phyloP scores from a whole-genome alignment of 257 asterid genomes.

The Dorcoceras hygrometricum region DNA sequence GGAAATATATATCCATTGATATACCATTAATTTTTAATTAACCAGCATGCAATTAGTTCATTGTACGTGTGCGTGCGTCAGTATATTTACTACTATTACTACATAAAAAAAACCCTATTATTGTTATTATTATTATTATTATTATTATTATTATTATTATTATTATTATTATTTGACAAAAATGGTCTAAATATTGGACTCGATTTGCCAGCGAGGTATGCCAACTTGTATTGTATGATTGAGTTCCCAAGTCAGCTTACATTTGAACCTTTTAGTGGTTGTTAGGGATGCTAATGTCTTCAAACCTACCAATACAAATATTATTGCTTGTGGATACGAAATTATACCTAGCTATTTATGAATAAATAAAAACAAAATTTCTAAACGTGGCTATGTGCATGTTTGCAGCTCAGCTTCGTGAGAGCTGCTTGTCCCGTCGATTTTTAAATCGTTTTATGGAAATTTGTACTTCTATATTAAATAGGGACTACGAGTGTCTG shows the following conservation, averaged over 20 bases:
- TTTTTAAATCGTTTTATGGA: no score
- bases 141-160: no score
- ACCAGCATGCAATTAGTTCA: neutral
- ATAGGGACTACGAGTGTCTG: no score
- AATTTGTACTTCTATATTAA: neutral
- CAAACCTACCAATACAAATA: constrained; percentile 3
- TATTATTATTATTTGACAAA: no score
- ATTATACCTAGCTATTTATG: no score
- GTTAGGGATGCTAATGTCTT: neutral
- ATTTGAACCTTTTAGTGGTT: neutral
- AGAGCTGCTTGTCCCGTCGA: neutral
- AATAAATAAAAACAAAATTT: neutral
- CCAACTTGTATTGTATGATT: neutral
- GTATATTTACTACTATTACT: no score
- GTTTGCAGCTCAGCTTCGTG: neutral
- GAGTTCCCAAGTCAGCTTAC: neutral
- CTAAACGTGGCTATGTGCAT: constrained; percentile 9
- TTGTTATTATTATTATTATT: no score
- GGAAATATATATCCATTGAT: no score
- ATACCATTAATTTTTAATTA: no score
- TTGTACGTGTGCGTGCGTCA: no score
- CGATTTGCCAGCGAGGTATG: neutral
- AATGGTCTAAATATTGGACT: no score
- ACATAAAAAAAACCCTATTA: no score
- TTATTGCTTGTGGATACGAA: neutral